Conservation (phyloP, 2,329 filamentous ascomycete genomes). For the Colletotrichum chrysophilum region DNA sequence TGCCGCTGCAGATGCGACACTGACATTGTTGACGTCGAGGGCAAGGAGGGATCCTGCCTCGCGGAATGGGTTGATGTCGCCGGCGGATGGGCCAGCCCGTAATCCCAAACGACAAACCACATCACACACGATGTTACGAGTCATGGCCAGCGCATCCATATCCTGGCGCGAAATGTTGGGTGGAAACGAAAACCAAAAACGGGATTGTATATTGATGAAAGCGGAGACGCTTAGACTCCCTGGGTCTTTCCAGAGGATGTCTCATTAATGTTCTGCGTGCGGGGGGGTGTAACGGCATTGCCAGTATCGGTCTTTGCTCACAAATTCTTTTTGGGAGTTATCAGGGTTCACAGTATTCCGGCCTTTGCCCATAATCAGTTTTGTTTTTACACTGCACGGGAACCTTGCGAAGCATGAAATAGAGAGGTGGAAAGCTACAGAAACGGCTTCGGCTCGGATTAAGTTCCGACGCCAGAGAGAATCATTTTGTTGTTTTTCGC, state of each 20-base stretch:
- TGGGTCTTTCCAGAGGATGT: not conserved
- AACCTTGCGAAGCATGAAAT: conserved; percentile 17
- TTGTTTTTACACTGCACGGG: conserved; percentile 8
- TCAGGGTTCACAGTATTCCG: conserved; percentile 14
- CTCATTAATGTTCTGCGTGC: conserved; percentile 11
- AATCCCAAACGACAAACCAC: conserved; percentile 10
- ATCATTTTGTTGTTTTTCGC: not conserved
- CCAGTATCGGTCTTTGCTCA: conserved; percentile 9
- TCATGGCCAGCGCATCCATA: conserved; percentile 1
- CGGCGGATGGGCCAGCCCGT: conserved; percentile 80
- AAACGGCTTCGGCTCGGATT: conserved; percentile 5
- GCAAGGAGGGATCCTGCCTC: conserved; percentile 94
- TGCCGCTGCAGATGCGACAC: conserved; percentile 97
- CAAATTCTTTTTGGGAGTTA: conserved; percentile 17
- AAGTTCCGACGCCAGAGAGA: not conserved
- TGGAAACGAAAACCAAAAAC: not conserved
- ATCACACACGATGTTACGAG: conserved; percentile 16
- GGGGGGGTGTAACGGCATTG: conserved; percentile 12
- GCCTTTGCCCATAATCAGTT: conserved; percentile 20
- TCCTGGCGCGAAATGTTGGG: conserved; percentile 1
- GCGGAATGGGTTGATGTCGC: conserved; percentile 97
- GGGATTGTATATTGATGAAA: conserved; percentile 21
- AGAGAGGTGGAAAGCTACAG: conserved; percentile 21
- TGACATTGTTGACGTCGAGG: conserved; percentile 96
- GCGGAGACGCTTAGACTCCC: not conserved